Evolutionary conservation across 176 grass and related monocot genomes (phyloP).

Genomic region (Triticum dicoccoides): DNA sequence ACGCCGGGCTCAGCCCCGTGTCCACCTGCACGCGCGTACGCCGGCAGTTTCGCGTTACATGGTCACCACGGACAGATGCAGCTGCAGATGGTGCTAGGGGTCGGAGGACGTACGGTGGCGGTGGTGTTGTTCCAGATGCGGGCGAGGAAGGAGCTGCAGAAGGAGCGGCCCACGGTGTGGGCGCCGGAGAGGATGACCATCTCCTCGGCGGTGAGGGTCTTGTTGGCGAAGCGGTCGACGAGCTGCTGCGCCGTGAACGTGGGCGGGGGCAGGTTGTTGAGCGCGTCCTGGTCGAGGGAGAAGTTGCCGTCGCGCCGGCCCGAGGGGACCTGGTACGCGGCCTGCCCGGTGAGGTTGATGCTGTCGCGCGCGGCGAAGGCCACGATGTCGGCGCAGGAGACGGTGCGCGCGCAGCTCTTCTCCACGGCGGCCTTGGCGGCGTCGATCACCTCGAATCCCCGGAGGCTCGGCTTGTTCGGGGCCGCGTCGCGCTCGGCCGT

Average conservation of each 20-base stretch:
- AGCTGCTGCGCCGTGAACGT: slow-evolving; percentile 25
- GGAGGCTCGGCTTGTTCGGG: slow-evolving; percentile 59
- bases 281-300: slow-evolving; percentile 27
- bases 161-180: slow-evolving; percentile 6
- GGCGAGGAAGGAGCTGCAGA: slow-evolving; percentile 12
- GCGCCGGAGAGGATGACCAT: slow-evolving; percentile 20
- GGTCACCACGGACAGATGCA: neutral
- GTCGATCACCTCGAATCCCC: slow-evolving; percentile 58
- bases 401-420: slow-evolving; percentile 41
- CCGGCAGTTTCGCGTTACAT: neutral
- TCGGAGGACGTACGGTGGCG: neutral
- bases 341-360: slow-evolving; percentile 46
- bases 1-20: neutral
- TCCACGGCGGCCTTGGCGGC: slow-evolving; percentile 53
- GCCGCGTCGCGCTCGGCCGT: slow-evolving; percentile 50
- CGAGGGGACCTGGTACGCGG: slow-evolving; percentile 46
- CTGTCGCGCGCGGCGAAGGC: slow-evolving; percentile 66
- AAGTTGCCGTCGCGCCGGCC: slow-evolving; percentile 59
- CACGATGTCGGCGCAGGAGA: slow-evolving; percentile 69
- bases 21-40: neutral
- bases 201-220: slow-evolving; percentile 19
- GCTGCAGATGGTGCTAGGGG: too few species aligned
- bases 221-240: slow-evolving; percentile 10
- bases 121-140: slow-evolving; percentile 9
- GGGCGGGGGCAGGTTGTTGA: slow-evolving; percentile 35